Evolutionary conservation across 2,329 filamentous ascomycete species (phyloP).

Genomic region (Neofusicoccum cordaticola): DNA sequence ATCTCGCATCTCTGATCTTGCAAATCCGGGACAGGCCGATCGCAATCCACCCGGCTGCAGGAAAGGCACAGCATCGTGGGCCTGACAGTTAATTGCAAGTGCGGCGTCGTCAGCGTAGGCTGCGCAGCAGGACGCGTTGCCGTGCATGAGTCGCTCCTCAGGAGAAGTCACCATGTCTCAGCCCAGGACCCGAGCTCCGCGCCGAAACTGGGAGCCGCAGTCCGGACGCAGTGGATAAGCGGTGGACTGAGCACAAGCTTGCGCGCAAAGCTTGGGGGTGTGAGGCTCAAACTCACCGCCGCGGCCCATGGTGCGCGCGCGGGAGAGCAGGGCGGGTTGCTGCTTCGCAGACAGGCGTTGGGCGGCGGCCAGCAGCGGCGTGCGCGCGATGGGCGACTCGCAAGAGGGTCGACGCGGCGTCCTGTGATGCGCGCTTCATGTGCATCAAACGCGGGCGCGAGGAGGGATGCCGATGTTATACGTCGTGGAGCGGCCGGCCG

Average conservation of each 20-base stretch:
- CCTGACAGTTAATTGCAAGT: no score
- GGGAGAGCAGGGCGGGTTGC: neutral
- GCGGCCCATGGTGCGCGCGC: neutral
- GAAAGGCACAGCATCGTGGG: neutral
- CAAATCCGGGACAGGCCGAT: constrained; percentile 2
- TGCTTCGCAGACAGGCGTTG: no score
- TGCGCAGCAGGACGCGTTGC: neutral
- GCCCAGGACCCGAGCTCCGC: neutral
- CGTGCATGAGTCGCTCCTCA: neutral
- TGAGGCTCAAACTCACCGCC: constrained; percentile 9
- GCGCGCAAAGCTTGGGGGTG: neutral
- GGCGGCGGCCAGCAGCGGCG: neutral
- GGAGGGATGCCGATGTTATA: neutral
- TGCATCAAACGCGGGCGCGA: neutral
- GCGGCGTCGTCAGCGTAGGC: neutral
- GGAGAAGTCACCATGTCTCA: constrained; percentile 1
- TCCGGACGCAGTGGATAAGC: neutral
- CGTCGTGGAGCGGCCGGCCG: neutral
- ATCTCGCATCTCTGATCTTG: neutral
- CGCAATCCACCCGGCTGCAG: neutral
- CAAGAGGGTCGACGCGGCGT: no score
- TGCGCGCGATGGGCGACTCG: neutral
- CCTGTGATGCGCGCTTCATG: neutral
- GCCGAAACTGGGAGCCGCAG: neutral
- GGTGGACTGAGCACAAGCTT: neutral